Evolutionary conservation across 2,329 filamentous ascomycete genomes (phyloP).

Genomic region (Colletotrichum australisinense): DNA sequence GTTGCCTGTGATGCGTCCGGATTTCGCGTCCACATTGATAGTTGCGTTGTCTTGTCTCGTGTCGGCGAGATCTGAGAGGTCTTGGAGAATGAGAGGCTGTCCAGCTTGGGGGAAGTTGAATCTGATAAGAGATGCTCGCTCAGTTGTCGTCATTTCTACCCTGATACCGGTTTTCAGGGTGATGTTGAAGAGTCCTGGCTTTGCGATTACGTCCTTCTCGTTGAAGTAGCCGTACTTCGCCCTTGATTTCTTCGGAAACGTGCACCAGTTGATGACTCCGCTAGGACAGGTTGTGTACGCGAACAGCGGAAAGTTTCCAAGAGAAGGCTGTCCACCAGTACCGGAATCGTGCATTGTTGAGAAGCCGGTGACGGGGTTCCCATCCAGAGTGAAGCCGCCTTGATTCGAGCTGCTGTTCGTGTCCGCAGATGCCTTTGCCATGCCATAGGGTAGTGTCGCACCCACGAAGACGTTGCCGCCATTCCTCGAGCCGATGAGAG

Average conservation of each 20-base stretch:
- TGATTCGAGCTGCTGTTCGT: conserved; percentile 64
- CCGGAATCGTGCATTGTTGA: conserved; percentile 70
- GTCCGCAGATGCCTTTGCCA: conserved; percentile 70
- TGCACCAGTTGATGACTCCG: conserved; percentile 71
- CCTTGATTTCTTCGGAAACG: conserved; percentile 63
- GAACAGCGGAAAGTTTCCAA: conserved; percentile 81
- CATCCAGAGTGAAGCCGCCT: conserved; percentile 67
- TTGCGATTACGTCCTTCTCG: conserved; percentile 63
- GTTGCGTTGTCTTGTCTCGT: conserved; percentile 69
- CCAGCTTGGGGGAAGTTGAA: conserved; percentile 68
- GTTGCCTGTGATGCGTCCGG: conserved; percentile 72
- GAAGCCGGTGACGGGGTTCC: conserved; percentile 63
- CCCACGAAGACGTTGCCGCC: conserved; percentile 58
- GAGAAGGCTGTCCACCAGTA: conserved; percentile 68
- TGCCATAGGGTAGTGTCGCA: conserved; percentile 57
- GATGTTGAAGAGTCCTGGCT: conserved; percentile 75
- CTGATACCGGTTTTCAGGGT: conserved; percentile 66
- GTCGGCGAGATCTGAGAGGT: conserved; percentile 72
- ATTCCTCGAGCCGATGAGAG: conserved; percentile 54
- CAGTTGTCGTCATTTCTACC: conserved; percentile 75
- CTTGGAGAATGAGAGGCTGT: conserved; percentile 72
- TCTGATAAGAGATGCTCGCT: conserved; percentile 74
- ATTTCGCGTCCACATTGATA: conserved; percentile 63
- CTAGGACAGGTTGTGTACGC: conserved; percentile 71
- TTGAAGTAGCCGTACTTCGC: conserved; percentile 56